Evolutionary conservation across 495 filamentous ascomycete genomes (phyloP).

Genomic region (Penicillium bovifimosum): DNA sequence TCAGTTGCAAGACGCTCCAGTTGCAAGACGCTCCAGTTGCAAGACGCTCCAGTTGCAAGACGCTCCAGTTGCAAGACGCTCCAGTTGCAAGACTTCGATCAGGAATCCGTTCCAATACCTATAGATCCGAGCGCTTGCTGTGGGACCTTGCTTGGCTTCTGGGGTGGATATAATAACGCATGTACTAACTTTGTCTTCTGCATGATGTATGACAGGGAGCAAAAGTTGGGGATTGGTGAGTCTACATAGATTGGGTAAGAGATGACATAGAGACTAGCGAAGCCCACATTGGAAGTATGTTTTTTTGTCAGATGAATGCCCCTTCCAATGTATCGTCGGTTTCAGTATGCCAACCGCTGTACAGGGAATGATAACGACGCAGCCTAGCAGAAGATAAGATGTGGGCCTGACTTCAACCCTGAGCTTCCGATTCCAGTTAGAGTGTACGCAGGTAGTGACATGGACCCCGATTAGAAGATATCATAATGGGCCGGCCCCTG

Average conservation of each 20-base stretch:
- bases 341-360: background rate
- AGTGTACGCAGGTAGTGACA: background rate
- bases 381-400: background rate
- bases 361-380: background rate
- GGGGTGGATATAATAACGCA: background rate
- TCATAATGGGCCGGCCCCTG: constrained; percentile 5
- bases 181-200: too few species aligned
- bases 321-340: background rate
- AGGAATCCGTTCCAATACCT: too few species aligned
- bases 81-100: too few species aligned
- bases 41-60: too few species aligned
- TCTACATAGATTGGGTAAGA: background rate
- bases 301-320: background rate
- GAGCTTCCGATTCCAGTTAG: background rate
- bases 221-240: too few species aligned
- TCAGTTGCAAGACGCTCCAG: too few species aligned
- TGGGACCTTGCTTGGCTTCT: background rate
- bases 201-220: too few species aligned
- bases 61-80: too few species aligned
- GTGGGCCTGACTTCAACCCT: background rate
- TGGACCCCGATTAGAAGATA: background rate
- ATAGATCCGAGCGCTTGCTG: constrained; percentile 7
- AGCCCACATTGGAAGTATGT: too few species aligned
- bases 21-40: too few species aligned
- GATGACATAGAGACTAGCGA: background rate